These are phyloP conservation scores for Aspergillus quadricinctus DNA, from an alignment of 2,329 filamentous ascomycete genomes.

Conservation along the genomic window DNA sequence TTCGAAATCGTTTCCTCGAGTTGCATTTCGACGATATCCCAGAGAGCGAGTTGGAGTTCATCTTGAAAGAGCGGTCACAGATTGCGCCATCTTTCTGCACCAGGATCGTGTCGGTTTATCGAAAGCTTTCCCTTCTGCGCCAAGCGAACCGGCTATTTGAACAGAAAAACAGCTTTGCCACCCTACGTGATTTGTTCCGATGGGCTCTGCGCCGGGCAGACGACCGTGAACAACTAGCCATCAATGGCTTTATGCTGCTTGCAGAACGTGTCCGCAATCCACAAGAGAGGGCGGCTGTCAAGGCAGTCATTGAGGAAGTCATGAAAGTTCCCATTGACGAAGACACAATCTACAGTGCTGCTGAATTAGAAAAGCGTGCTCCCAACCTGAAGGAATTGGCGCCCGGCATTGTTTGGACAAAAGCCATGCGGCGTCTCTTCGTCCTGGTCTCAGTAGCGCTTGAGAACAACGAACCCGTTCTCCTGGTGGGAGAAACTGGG, in stretches of 20 bases:
- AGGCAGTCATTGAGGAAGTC: conserved; percentile 79
- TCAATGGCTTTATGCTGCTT: conserved; percentile 93
- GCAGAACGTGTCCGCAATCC: conserved; percentile 90
- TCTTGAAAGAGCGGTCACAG: conserved; percentile 80
- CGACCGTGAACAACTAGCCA: conserved; percentile 79
- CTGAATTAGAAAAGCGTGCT: conserved; percentile 53
- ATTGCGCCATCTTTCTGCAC: conserved; percentile 88
- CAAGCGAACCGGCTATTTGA: conserved; percentile 92
- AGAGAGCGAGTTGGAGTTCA: conserved; percentile 86
- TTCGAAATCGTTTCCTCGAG: conserved; percentile 94
- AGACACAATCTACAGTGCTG: conserved; percentile 64
- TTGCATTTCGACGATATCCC: conserved; percentile 98
- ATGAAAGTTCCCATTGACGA: conserved; percentile 83
- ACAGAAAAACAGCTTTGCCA: conserved; percentile 96
- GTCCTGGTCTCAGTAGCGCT: conserved; percentile 83
- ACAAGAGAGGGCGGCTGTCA: conserved; percentile 80
- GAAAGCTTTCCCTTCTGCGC: conserved; percentile 80
- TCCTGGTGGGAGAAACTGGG: conserved; percentile 93
- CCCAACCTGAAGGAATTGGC: conserved; percentile 36
- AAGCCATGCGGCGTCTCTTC: conserved; percentile 87
- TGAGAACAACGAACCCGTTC: conserved; percentile 84
- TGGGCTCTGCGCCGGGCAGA: conserved; percentile 88
- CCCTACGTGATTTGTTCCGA: conserved; percentile 87
- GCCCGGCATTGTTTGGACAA: conserved; percentile 77
- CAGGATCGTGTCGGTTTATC: conserved; percentile 89